Percentiles rank a stretch among this genome's conserved stretches.
Evolutionary conservation across 257 asterid genomes (phyloP).

Genomic region (Penstemon eatonii): DNA sequence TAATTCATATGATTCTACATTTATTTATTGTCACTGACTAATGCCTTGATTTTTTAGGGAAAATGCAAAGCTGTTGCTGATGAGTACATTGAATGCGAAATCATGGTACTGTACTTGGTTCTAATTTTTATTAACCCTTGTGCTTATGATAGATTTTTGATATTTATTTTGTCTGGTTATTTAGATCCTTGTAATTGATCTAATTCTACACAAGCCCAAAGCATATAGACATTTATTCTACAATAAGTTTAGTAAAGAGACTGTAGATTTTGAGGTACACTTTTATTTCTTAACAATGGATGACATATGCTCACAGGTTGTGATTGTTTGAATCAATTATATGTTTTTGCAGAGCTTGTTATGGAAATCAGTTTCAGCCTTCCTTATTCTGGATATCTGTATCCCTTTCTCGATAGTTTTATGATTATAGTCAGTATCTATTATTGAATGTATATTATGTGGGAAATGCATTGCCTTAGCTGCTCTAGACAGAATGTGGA

Average conservation of each 20-base stretch:
- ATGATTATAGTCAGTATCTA: background rate
- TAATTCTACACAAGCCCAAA: slow-evolving; percentile 87
- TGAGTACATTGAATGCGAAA: slow-evolving; percentile 88
- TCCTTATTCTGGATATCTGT: slow-evolving; percentile 69
- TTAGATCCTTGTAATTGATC: slow-evolving; percentile 76
- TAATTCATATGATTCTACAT: background rate
- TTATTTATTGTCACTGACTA: background rate
- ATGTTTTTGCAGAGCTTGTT: slow-evolving; percentile 53
- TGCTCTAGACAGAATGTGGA: slow-evolving; percentile 56
- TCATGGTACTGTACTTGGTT: slow-evolving; percentile 47
- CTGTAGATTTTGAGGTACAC: slow-evolving; percentile 50
- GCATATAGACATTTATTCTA: slow-evolving; percentile 83
- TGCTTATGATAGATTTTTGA: background rate
- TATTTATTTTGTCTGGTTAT: slow-evolving; percentile 12
- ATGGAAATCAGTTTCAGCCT: slow-evolving; percentile 55
- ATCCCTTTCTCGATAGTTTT: slow-evolving; percentile 42
- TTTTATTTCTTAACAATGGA: background rate
- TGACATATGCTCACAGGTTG: slow-evolving; percentile 4
- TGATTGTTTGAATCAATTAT: background rate
- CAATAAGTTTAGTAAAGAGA: slow-evolving; percentile 51
- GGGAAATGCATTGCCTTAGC: slow-evolving; percentile 45
- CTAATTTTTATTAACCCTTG: too few relatives aligned
- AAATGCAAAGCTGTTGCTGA: slow-evolving; percentile 77
- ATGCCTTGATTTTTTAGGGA: slow-evolving; percentile 37
- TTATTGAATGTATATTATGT: slow-evolving; percentile 1